Evolutionary conservation across 345 rosid species (phyloP), one percentile per base, ranked within the genome.

Genomic region (Syzygium aqueum): DNA sequence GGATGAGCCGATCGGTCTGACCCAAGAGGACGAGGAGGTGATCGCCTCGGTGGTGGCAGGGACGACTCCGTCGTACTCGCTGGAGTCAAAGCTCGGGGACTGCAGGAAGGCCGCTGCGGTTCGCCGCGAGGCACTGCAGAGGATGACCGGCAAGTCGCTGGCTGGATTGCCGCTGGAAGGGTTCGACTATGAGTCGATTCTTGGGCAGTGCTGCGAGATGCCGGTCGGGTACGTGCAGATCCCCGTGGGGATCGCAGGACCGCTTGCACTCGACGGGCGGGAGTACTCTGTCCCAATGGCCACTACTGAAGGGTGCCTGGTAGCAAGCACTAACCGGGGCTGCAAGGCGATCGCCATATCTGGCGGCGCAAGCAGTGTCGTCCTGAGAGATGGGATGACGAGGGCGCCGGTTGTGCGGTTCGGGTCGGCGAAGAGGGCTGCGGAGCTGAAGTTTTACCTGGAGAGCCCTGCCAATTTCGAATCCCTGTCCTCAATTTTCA

Each of bases 131-230:
- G 91, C 92, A 33, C 85, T 92, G 65, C 89, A 91, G 87, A 89
- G 92, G 78, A 77, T 85, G 49, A 89, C 92, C 3, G 90, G 91
- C 3, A 87, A 85, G 86, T 91, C 93, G 6, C 90, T 90, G 6
- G n/a, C 56, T 2, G 92, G 92, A 8, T 85, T 92, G 65, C 94
- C 94, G 1, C 53, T 91, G 59, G 92, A 89, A 11, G 92, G 92
- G 3, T 91, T 91, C 37, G 88, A 91, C 86, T 92, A 91, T 87
- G 67, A 88, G 40, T 91, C 94, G 3, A 91, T 92, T 61, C 73
- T 91, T 53, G 92, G 92, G 57, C 94, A 91, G 90, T 92, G 94
- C 89, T 92, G 94, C 50, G 94, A 92, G 87, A 91, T 92, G 92
- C 91, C 93, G 3, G 86, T 92, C 7, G 93, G 93, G 56, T 91